phyloP scores from a whole-genome alignment of 2,329 filamentous ascomycete species.

The Alternaria sp. region DNA sequence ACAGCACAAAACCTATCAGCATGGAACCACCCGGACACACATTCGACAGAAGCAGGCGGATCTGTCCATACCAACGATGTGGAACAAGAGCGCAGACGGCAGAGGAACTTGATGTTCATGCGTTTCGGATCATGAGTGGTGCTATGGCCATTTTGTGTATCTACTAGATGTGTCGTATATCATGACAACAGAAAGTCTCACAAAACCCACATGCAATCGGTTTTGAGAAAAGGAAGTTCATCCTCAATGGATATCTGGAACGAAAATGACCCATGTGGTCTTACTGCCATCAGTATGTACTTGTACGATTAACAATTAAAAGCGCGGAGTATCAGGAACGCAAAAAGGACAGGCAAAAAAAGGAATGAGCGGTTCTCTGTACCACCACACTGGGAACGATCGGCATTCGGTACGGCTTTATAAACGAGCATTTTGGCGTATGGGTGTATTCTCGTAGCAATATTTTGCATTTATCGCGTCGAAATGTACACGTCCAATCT shows the following conservation, averaged over 20 bases:
- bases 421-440: not conserved
- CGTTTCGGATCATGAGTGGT: conserved; percentile 16
- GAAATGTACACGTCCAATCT: not conserved
- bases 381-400: not conserved
- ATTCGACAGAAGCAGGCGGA: not conserved
- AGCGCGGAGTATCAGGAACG: not conserved
- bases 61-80: not conserved
- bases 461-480: not conserved
- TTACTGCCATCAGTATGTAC: not conserved
- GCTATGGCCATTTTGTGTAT: not conserved
- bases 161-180: not conserved
- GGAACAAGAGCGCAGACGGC: conserved; percentile 26
- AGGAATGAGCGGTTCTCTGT: not conserved
- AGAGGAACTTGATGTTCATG: conserved; percentile 31
- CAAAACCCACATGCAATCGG: no score
- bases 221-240: not conserved
- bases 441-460: not conserved
- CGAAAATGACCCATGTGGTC: no score
- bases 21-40: not conserved
- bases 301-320: not conserved
- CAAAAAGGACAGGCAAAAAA: not conserved
- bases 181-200: no score
- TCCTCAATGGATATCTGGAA: not conserved
- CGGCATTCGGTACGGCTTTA: not conserved
- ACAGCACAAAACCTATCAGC: not conserved